Percentiles rank a stretch among this genome's conserved stretches.
Evolutionary conservation across 192 early-diverging fungal species (phyloP).

Genomic region (Ambispora gerdemannii): DNA sequence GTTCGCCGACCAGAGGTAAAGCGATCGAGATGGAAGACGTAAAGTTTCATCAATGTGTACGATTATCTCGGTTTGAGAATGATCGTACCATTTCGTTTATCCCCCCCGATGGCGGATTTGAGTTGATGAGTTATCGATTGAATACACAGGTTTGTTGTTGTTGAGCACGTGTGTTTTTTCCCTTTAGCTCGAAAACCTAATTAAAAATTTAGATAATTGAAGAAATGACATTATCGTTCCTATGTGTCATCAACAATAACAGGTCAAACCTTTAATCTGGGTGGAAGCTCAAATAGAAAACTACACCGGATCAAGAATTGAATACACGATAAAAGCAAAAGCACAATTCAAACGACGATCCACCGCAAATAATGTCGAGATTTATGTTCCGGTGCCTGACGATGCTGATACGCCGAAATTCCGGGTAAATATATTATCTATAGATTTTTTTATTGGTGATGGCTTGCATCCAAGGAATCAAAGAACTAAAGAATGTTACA

Average conservation of each 20-base stretch:
- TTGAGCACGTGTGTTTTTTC: too few species aligned
- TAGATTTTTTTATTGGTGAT: background rate
- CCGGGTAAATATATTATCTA: constrained; percentile 52
- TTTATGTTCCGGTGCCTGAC: constrained; percentile 94
- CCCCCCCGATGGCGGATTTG: constrained; percentile 89
- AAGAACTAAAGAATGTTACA: too few species aligned
- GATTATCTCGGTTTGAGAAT: constrained; percentile 81
- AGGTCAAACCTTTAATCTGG: constrained; percentile 79
- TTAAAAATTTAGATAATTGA: too few species aligned
- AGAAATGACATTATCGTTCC: too few species aligned
- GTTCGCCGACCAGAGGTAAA: constrained; percentile 63
- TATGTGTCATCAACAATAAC: background rate
- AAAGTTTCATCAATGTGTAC: constrained; percentile 89
- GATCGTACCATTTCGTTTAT: constrained; percentile 89
- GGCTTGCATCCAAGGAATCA: too few species aligned
- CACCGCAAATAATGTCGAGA: constrained; percentile 97
- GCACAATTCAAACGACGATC: constrained; percentile 97
- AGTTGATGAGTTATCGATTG: constrained; percentile 86
- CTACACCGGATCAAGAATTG: constrained; percentile 88
- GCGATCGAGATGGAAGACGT: constrained; percentile 91
- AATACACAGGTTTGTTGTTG: constrained; percentile 57
- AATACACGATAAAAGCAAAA: constrained; percentile 96
- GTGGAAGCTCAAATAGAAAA: constrained; percentile 81
- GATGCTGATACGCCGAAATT: constrained; percentile 97
- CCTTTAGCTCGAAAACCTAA: too few species aligned